Base-by-base conservation (phyloP, 768 basidiomycete genomes). In the Suillus hirtellus region DNA sequence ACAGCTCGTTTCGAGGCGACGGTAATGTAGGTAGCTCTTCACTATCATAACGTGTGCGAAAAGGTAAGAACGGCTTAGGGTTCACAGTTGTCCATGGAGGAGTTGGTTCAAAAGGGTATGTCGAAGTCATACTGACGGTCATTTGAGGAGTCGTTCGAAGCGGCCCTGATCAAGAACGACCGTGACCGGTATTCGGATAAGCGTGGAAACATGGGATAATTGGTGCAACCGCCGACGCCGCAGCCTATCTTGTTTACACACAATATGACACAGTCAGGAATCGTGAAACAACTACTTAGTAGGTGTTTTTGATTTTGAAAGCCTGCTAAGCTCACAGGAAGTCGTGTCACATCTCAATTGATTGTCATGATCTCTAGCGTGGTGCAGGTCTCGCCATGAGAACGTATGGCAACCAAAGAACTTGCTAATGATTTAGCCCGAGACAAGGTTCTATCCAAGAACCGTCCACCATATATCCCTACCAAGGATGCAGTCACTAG, bases 21-120 rank as follows among this genome's bases (percentile, higher is more conserved):
- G 74, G 71, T n/a, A 76, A 35, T 1, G 56, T 12, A 0, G 75
- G 72, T 0, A 46, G 12, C 0, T 4, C 55, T 60, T 64, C 64
- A 12, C 46, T 47, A 47, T 7, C 38, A 3, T 67, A 66, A 27
- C 68, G 67, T 1, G 46, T 34, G 21, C 17, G 46, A 37, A 72
- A 63, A 35, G 66, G 60, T 15, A 46, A 35, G 0, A 75, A 53
- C 6, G 67, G 63, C 21, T 74, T 73, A 9, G 74, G 75, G 40
- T 63, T 64, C 9, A 67, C 60, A 1, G 68, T 63, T 0, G 55
- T 52, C 72, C 72, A 76, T 31, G 66, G 66, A 0, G 68, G 61
- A 9, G 47, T 34, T 3, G 71, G 68, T 0, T 71, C 66, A 60
- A 67, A 69, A 10, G 69, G 70, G 55, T 73, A 66, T 4, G 68